Evolutionary conservation across 495 filamentous ascomycete genomes (phyloP), one percentile per base, ranked within the genome.

Genomic region (Penicillium angulare): DNA sequence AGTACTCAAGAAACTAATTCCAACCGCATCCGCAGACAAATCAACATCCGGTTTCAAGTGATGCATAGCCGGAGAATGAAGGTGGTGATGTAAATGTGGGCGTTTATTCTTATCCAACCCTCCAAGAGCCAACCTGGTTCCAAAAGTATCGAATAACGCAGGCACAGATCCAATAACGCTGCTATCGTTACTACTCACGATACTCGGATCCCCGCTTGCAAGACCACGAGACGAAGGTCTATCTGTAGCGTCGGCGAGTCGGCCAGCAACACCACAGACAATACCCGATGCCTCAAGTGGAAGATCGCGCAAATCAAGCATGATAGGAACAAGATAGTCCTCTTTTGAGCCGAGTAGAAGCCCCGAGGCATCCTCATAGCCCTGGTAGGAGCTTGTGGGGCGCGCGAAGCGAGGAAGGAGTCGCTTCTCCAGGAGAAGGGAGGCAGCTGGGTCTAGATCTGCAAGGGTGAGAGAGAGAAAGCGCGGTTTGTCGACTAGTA

Each of bases 221-320:
- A 46, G 45, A n/a, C 4, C 27, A 4, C 55, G 55, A 17, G 42
- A 38, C 3, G 56, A 49, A 15, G 29, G 41, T n/a, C 17, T 32
- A 17, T 70, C 59, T 12, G 69, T 69, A 16, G 73, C 80, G 17
- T 82, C 80, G 1, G 89, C 87, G 33, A 96, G 75, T 52, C 81
- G 80, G 12, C 89, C 87, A 1, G 92, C 92, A 16, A 97, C 88
- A 7, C 92, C 92, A 57, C 90, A 95, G 29, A 97, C 89, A 46
- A 97, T 96, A 27, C 93, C 93, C 1, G 90, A 95, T 3, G 89
- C 90, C 66, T 96, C 92, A 18, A 91, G 77, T 1, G 92, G 89
- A 3, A 97, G 75, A 23, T 85, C 83, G 17, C 80, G 80, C 42
- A 98, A 75, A 56, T 97, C 90, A 2, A 98, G 79, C 53, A 88